Evolutionary conservation across 805 yeast genomes (phyloP).

Genomic region (Teunomyces tritomae): DNA sequence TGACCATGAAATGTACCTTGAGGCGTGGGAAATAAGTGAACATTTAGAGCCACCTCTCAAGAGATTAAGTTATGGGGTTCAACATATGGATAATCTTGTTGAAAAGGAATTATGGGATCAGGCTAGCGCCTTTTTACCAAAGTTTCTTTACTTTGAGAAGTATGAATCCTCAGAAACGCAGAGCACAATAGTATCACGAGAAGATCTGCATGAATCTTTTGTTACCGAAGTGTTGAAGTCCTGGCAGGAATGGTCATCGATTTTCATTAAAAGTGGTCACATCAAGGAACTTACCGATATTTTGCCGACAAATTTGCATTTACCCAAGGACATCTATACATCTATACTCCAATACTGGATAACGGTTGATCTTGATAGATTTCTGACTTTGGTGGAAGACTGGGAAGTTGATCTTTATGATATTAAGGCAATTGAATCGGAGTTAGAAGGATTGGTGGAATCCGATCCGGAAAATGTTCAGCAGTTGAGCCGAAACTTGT

Average conservation of each 20-base stretch:
- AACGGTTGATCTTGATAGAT: conserved; percentile 20
- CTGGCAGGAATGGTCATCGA: conserved; percentile 67
- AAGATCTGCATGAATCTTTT: conserved; percentile 14
- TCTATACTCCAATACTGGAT: conserved; percentile 51
- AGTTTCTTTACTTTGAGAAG: conserved; percentile 16
- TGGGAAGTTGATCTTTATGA: conserved; percentile 64
- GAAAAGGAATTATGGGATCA: conserved; percentile 49
- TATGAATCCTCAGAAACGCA: conserved; percentile 27
- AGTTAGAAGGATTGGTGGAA: conserved; percentile 46
- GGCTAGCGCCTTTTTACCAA: conserved; percentile 50
- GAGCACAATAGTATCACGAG: conserved; percentile 24
- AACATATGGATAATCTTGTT: conserved; percentile 47
- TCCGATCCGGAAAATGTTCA: conserved; percentile 5
- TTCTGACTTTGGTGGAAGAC: conserved; percentile 40
- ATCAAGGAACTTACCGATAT: conserved; percentile 45
- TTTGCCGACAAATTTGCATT: conserved; percentile 52
- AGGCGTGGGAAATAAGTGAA: conserved; percentile 79
- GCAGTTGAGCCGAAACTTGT: conserved; percentile 41
- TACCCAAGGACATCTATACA: conserved; percentile 25
- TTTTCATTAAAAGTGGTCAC: conserved; percentile 49
- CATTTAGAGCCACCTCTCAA: conserved; percentile 49
- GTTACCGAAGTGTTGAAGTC: conserved; percentile 28
- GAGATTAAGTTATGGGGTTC: conserved; percentile 59
- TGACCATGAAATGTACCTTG: conserved; percentile 49
- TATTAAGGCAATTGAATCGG: conserved; percentile 37